Evolutionary conservation across 2,329 filamentous ascomycete species (phyloP).

Genomic region (Exophiala aquamarina): DNA sequence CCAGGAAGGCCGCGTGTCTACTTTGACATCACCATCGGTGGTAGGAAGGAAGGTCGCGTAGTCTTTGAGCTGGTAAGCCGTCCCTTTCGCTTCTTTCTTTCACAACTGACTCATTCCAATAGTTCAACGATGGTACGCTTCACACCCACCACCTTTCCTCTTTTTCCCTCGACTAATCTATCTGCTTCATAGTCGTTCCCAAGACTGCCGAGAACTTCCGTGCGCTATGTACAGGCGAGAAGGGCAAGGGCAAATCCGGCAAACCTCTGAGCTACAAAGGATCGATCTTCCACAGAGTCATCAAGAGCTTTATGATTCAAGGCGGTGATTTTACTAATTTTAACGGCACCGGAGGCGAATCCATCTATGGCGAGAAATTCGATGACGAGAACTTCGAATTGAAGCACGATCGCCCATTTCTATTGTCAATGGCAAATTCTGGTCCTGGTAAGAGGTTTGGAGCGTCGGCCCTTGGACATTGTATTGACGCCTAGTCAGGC

Average conservation of each 20-base stretch:
- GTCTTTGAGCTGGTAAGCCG: conserved; percentile 75
- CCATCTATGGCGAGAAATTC: conserved; percentile 96
- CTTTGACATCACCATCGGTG: conserved; percentile 87
- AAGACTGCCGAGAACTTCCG: conserved; percentile 98
- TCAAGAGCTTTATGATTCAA: conserved; percentile 99
- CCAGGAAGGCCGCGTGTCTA: conserved; percentile 75
- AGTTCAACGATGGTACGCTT: conserved; percentile 27
- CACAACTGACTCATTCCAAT: conserved; percentile 12
- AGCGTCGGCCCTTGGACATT: too few relatives aligned
- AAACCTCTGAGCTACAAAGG: conserved; percentile 92
- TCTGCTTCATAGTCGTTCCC: conserved; percentile 66
- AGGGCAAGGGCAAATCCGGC: conserved; percentile 76
- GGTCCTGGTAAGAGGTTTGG: conserved; percentile 66
- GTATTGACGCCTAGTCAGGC: conserved; percentile 47
- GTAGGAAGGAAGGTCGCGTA: conserved; percentile 71
- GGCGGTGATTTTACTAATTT: conserved; percentile 95
- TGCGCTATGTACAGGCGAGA: conserved; percentile 90
- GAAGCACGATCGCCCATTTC: conserved; percentile 89
- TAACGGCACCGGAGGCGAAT: conserved; percentile 94
- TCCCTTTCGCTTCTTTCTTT: not conserved
- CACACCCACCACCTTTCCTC: not conserved
- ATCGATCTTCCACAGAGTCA: conserved; percentile 90
- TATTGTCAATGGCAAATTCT: conserved; percentile 97
- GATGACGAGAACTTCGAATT: conserved; percentile 92
- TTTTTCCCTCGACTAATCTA: conserved; percentile 43